These are phyloP conservation scores for Blastobotrys peoriensis DNA, from an alignment of 805 yeast genomes.

Conservation along the genomic window DNA sequence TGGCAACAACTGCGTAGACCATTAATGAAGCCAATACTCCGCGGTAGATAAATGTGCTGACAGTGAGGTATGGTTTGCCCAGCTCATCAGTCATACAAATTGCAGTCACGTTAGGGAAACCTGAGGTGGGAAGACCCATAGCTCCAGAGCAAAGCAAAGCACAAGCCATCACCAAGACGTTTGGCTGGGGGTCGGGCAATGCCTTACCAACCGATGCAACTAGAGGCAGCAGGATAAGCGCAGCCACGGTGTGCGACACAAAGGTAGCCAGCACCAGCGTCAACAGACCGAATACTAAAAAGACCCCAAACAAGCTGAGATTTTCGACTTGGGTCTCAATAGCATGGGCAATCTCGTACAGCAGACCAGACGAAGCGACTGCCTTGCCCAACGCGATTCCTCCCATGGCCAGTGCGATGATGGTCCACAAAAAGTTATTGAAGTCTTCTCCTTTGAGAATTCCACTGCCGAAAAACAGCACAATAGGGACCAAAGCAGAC, in stretches of 20 bases:
- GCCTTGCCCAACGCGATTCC: slow-evolving; percentile 95
- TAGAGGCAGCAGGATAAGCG: slow-evolving; percentile 83
- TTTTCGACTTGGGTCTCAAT: slow-evolving; percentile 64
- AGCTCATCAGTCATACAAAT: slow-evolving; percentile 90
- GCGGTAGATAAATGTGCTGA: slow-evolving; percentile 75
- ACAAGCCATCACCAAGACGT: slow-evolving; percentile 61
- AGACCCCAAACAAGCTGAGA: slow-evolving; percentile 65
- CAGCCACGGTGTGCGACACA: slow-evolving; percentile 96
- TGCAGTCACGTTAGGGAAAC: slow-evolving; percentile 97
- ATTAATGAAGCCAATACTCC: slow-evolving; percentile 86
- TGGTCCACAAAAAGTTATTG: slow-evolving; percentile 95
- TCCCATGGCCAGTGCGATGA: slow-evolving; percentile 94
- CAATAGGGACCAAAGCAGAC: slow-evolving; percentile 80
- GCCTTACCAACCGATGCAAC: slow-evolving; percentile 82
- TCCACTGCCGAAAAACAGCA: slow-evolving; percentile 91
- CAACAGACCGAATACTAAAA: slow-evolving; percentile 73
- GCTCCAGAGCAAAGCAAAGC: slow-evolving; percentile 82
- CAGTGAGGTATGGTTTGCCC: slow-evolving; percentile 85
- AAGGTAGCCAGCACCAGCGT: slow-evolving; percentile 85
- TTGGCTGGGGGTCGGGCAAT: slow-evolving; percentile 64
- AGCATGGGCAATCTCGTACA: slow-evolving; percentile 65
- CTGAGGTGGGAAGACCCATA: slow-evolving; percentile 96
- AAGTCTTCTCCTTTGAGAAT: slow-evolving; percentile 82
- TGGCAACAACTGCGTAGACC: slow-evolving; percentile 64
- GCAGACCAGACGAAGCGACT: slow-evolving; percentile 83